Conservation (phyloP, 371 early-diverging fungal genomes). For the Syncephalis fuscata region DNA sequence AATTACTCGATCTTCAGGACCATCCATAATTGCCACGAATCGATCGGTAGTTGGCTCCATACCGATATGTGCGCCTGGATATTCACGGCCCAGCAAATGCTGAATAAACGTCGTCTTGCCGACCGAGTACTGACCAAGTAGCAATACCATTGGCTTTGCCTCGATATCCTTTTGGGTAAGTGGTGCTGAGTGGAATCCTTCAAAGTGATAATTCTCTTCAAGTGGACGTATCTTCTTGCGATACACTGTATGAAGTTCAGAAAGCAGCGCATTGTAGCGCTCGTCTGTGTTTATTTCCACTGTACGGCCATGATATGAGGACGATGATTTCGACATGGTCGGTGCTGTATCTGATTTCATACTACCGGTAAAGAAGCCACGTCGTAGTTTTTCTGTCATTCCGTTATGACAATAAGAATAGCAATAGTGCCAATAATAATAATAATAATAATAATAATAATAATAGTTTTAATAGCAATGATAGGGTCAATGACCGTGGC, state of each 20-base stretch:
- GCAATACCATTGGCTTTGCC: conserved; percentile 70
- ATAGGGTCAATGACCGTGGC: no score
- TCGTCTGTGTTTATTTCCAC: no score
- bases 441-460: no score
- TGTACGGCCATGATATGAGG: no score
- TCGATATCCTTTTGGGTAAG: conserved; percentile 61
- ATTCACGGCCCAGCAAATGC: conserved; percentile 58
- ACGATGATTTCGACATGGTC: no score
- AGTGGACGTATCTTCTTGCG: conserved; percentile 50
- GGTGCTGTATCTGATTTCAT: no score
- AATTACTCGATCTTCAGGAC: conserved; percentile 48
- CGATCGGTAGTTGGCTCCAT: conserved; percentile 78
- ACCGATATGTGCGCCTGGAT: conserved; percentile 73
- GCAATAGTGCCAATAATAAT: no score
- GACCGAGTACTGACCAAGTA: conserved; percentile 74
- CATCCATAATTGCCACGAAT: conserved; percentile 72
- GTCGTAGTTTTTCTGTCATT: no score
- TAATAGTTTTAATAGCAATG: no score
- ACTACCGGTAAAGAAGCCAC: no score
- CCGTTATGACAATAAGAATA: no score
- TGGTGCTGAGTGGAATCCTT: conserved; percentile 60
- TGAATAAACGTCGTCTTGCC: conserved; percentile 78
- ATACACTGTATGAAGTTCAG: conserved; percentile 38
- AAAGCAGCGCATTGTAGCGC: no score
- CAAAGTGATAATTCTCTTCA: conserved; percentile 60